Evolutionary conservation across 73 alveolate species (phyloP).

Genomic region (Paramecium tetraurelia): DNA sequence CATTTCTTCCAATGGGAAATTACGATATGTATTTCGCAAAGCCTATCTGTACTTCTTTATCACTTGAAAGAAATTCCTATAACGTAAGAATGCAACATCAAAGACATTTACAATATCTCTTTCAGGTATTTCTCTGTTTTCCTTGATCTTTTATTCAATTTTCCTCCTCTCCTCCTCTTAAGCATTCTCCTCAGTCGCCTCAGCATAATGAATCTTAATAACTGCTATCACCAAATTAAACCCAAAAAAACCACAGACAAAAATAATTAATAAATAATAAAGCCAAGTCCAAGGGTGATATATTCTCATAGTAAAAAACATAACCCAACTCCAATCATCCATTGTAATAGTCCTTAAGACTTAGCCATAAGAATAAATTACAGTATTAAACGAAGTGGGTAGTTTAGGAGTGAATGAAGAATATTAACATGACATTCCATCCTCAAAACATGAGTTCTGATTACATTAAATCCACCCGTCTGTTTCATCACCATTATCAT

Average conservation of each 20-base stretch:
- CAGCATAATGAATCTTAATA: not conserved
- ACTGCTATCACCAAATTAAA: conserved; percentile 30
- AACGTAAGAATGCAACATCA: conserved; percentile 18
- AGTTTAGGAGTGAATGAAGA: not conserved
- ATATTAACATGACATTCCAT: not conserved
- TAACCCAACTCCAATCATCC: conserved; percentile 50
- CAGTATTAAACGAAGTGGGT: conserved; percentile 5
- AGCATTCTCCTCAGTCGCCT: not conserved
- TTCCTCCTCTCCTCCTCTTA: not conserved
- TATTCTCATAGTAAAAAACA: conserved; percentile 15
- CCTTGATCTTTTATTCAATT: not conserved
- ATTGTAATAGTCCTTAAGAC: not conserved
- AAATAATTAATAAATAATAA: not conserved
- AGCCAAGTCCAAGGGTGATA: conserved; percentile 23
- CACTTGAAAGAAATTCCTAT: not conserved
- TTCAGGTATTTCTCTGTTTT: not conserved
- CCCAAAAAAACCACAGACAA: conserved; percentile 21
- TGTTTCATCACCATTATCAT: not conserved
- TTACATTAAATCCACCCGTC: conserved; percentile 33
- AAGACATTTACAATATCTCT: not conserved
- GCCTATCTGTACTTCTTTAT: not conserved
- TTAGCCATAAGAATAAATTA: conserved; percentile 1
- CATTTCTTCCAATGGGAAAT: not conserved
- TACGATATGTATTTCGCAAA: not conserved
- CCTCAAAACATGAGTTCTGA: not conserved